Conservation (phyloP, 2,329 filamentous ascomycete genomes). For the Plenodomus tracheiphilus region DNA sequence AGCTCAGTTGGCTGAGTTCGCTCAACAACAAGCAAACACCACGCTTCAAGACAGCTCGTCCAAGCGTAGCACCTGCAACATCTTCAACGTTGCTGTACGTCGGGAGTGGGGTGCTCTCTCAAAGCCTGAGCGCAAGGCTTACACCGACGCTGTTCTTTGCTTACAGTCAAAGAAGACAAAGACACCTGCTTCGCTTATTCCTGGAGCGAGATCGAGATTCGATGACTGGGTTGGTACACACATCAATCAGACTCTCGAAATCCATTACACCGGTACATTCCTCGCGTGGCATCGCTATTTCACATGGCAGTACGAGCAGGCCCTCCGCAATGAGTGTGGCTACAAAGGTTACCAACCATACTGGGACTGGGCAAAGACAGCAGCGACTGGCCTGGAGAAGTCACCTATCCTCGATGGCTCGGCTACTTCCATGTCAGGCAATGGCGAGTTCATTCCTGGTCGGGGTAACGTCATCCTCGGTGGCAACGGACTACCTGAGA, state of each 20-base stretch:
- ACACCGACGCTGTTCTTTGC: constrained; percentile 44
- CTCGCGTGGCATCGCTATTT: constrained; percentile 48
- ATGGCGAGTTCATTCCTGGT: constrained; percentile 45
- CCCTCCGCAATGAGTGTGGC: constrained; percentile 48
- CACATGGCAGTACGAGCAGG: constrained; percentile 46
- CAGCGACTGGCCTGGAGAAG: constrained; percentile 47
- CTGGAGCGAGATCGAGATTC: constrained; percentile 39
- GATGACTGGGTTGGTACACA: constrained; percentile 46
- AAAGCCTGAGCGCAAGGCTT: constrained; percentile 35
- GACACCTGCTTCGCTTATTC: constrained; percentile 27
- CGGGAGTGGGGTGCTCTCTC: constrained; percentile 33
- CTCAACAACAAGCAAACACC: constrained; percentile 20
- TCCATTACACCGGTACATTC: constrained; percentile 41
- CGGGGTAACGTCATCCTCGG: constrained; percentile 32
- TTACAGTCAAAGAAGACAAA: constrained; percentile 32
- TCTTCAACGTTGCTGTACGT: constrained; percentile 29
- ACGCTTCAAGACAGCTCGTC: constrained; percentile 16
- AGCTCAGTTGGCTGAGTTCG: constrained; percentile 25
- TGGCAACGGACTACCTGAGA: constrained; percentile 19
- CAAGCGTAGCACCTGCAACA: constrained; percentile 29
- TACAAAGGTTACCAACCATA: constrained; percentile 51
- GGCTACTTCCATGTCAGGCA: constrained; percentile 50
- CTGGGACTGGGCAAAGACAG: constrained; percentile 58
- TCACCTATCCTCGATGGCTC: constrained; percentile 61
- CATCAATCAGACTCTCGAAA: constrained; percentile 39